These are phyloP conservation scores for Lepiota subincarnata DNA, from an alignment of 768 basidiomycete species.

Conservation along the genomic window DNA sequence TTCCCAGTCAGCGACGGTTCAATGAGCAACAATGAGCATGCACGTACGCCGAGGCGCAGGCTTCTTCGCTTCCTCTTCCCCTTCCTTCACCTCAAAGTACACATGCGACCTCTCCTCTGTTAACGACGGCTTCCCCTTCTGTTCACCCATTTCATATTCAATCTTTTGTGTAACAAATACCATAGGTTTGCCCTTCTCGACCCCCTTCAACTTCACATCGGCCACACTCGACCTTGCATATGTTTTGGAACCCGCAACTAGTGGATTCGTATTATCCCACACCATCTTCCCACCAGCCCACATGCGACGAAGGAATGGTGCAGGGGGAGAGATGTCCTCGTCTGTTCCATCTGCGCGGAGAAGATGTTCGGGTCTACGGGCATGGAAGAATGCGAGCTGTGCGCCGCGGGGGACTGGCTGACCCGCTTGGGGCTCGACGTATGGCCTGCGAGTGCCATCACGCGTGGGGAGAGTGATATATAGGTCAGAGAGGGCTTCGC, in stretches of 20 bases:
- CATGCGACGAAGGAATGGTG: slow-evolving; percentile 75
- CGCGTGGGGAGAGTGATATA: slow-evolving; percentile 71
- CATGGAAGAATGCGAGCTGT: slow-evolving; percentile 74
- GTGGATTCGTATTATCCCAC: slow-evolving; percentile 47
- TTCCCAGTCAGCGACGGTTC: background rate
- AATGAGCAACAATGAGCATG: too few relatives aligned
- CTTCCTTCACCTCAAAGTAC: slow-evolving; percentile 34
- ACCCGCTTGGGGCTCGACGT: slow-evolving; percentile 35
- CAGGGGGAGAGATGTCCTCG: slow-evolving; percentile 64
- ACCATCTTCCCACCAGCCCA: slow-evolving; percentile 71
- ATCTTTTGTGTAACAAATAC: slow-evolving; percentile 71
- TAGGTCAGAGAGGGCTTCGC: slow-evolving; percentile 59
- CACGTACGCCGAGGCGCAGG: slow-evolving; percentile 2
- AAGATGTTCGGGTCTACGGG: slow-evolving; percentile 49
- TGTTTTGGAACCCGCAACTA: slow-evolving; percentile 53
- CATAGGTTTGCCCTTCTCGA: slow-evolving; percentile 61
- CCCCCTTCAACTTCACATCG: slow-evolving; percentile 60
- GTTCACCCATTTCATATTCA: slow-evolving; percentile 41
- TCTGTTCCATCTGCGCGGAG: slow-evolving; percentile 73
- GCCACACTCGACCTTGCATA: slow-evolving; percentile 44
- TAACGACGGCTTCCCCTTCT: slow-evolving; percentile 39
- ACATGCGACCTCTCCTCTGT: slow-evolving; percentile 69
- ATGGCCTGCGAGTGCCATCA: slow-evolving; percentile 49
- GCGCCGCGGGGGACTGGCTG: slow-evolving; percentile 55
- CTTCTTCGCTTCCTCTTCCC: slow-evolving; percentile 13